A percentile compares a stretch with the other conserved stretches of the same genome.
phyloP scores from a whole-genome alignment of 768 basidiomycete species.

The Xerocomellus amylosporus region DNA sequence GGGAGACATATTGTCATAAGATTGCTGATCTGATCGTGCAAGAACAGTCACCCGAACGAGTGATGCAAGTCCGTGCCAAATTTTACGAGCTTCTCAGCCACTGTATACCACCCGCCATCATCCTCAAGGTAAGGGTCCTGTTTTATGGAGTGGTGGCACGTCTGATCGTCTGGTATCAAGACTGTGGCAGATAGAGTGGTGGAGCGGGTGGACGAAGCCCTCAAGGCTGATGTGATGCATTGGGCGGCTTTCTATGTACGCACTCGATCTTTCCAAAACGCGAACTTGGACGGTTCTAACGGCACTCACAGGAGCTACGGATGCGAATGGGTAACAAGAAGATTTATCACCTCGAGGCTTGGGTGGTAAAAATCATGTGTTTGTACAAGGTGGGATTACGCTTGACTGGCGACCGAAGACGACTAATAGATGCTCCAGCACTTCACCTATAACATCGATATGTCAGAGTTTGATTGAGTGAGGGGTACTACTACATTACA shows the following conservation, averaged over 20 bases:
- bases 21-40: constrained; percentile 86
- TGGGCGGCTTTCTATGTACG: constrained; percentile 97
- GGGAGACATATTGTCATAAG: constrained; percentile 95
- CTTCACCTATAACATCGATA: constrained; percentile 33
- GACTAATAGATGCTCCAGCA: constrained; percentile 20
- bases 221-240: constrained; percentile 94
- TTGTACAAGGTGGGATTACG: constrained; percentile 63
- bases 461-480: constrained; percentile 34
- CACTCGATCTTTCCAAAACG: constrained; percentile 4
- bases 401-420: background rate
- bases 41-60: constrained; percentile 84
- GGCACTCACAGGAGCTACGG: constrained; percentile 71
- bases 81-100: constrained; percentile 95
- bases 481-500: background rate
- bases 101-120: constrained; percentile 91
- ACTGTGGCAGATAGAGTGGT: constrained; percentile 88
- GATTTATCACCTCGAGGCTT: constrained; percentile 96
- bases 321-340: constrained; percentile 92
- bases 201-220: constrained; percentile 80
- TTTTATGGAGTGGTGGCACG: background rate
- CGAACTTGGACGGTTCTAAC: background rate
- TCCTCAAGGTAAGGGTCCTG: constrained; percentile 69
- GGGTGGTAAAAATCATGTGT: constrained; percentile 96
- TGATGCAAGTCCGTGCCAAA: constrained; percentile 91
- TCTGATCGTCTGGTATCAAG: constrained; percentile 39